phyloP scores from a whole-genome alignment of 2,329 filamentous ascomycete species.

The Monilinia laxa region DNA sequence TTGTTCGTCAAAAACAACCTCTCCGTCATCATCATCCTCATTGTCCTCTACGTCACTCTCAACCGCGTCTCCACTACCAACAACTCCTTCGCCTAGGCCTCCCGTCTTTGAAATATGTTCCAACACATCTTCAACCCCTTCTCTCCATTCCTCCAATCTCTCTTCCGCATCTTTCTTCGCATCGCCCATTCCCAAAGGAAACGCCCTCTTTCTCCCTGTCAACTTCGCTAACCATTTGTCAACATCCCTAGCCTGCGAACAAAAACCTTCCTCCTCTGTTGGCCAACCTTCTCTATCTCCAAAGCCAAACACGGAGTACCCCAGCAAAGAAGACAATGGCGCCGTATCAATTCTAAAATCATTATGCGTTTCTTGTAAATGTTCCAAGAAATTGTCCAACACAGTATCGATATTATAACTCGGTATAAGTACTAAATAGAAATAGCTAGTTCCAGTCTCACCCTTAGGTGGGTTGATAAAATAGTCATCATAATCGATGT shows the following conservation, averaged over 20 bases:
- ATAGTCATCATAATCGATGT: slow-evolving; percentile 90
- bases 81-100: slow-evolving; percentile 62
- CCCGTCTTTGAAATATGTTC: slow-evolving; percentile 60
- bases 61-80: slow-evolving; percentile 77
- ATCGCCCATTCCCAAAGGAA: slow-evolving; percentile 85
- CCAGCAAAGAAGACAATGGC: slow-evolving; percentile 71
- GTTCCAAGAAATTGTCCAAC: slow-evolving; percentile 81
- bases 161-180: slow-evolving; percentile 69
- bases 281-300: slow-evolving; percentile 92
- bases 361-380: slow-evolving; percentile 88
- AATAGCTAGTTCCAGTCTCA: slow-evolving; percentile 54
- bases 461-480: slow-evolving; percentile 75
- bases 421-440: slow-evolving; percentile 84
- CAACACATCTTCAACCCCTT: slow-evolving; percentile 71
- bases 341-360: slow-evolving; percentile 95
- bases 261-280: slow-evolving; percentile 85
- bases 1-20: slow-evolving; percentile 51
- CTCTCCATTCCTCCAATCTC: slow-evolving; percentile 73
- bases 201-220: slow-evolving; percentile 81
- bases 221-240: slow-evolving; percentile 98
- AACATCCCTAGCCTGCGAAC: slow-evolving; percentile 84
- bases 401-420: slow-evolving; percentile 96
- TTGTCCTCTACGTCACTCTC: slow-evolving; percentile 80
- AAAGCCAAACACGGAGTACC: slow-evolving; percentile 92
- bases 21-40: slow-evolving; percentile 54